phyloP scores from a whole-genome alignment of 345 rosid genomes.

The Dimocarpus longan region DNA sequence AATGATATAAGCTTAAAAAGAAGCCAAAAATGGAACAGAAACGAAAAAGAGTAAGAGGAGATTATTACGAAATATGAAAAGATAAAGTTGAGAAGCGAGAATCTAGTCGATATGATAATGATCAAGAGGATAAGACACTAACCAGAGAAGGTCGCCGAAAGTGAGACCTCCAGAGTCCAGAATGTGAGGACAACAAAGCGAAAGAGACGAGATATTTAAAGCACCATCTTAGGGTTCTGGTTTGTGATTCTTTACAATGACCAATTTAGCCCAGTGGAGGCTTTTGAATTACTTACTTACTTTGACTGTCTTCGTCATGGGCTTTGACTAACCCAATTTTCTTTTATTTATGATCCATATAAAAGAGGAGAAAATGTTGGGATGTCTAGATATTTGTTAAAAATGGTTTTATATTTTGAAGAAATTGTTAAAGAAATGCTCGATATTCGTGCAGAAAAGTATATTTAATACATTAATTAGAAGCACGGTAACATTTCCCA shows the following conservation, averaged over 20 bases:
- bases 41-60: background rate
- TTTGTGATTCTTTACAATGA: background rate
- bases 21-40: background rate
- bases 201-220: constrained; percentile 11
- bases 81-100: background rate
- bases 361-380: no score
- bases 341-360: no score
- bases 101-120: background rate
- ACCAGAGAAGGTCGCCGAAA: constrained; percentile 27
- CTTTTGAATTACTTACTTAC: background rate
- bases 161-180: constrained; percentile 1
- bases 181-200: background rate
- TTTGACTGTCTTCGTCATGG: background rate
- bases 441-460: no score
- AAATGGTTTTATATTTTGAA: no score
- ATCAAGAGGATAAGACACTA: background rate
- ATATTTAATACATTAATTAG: background rate
- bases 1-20: background rate
- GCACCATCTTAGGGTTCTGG: background rate
- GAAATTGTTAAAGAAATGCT: no score
- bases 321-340: no score
- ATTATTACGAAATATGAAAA: background rate
- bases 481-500: background rate
- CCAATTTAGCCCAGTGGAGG: constrained; percentile 4
- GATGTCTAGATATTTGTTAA: no score